These are phyloP conservation scores for Rhynchosporium agropyri DNA, from an alignment of 2,329 filamentous ascomycete species.

Conservation along the genomic window DNA sequence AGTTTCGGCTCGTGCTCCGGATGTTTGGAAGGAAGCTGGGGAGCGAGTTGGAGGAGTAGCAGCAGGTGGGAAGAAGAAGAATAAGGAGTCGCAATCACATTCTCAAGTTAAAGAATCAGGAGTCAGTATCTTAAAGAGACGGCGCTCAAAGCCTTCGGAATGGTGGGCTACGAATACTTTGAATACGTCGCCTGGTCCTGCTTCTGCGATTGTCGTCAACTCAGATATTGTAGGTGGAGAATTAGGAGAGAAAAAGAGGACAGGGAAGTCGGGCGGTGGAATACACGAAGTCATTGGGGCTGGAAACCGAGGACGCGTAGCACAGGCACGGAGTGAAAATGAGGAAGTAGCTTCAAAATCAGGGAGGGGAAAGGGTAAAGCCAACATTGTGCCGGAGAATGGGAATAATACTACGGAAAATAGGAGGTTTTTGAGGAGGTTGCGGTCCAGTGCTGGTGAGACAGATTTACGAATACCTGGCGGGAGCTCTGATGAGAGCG, in stretches of 20 bases:
- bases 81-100: neutral
- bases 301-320: slow-evolving; percentile 13
- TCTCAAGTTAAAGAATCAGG: slow-evolving; percentile 31
- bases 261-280: neutral
- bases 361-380: neutral
- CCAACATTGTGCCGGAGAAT: neutral
- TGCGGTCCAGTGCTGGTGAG: slow-evolving; percentile 12
- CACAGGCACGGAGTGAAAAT: too few relatives aligned
- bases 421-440: slow-evolving; percentile 14
- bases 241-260: slow-evolving; percentile 2
- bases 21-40: too few relatives aligned
- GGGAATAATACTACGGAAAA: slow-evolving; percentile 7
- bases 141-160: slow-evolving; percentile 35
- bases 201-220: neutral
- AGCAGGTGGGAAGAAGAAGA: neutral
- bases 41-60: too few relatives aligned
- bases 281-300: slow-evolving; percentile 16
- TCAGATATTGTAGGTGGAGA: neutral
- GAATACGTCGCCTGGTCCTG: slow-evolving; percentile 14
- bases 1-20: neutral
- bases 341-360: too few relatives aligned
- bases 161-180: slow-evolving; percentile 36
- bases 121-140: slow-evolving; percentile 31
- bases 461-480: neutral
- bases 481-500: neutral